Base-by-base conservation (phyloP, 495 filamentous ascomycete species). In the Lophiotrema nucula region DNA sequence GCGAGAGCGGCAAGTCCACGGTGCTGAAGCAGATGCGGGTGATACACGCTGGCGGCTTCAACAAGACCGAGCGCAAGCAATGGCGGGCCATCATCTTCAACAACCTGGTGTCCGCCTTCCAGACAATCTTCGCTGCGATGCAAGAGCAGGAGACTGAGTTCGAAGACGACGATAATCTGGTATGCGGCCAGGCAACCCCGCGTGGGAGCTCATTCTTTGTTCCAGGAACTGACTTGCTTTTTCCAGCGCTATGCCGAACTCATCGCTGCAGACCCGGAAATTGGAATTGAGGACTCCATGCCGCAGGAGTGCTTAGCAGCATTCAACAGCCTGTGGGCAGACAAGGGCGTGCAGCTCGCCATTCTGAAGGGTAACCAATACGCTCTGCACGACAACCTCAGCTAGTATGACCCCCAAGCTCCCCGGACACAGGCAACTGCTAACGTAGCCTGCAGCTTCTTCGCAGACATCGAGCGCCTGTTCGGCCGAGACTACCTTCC, bases 11-110 rank as follows among this genome's bases (percentile, higher is more conserved):
- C 74, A 98, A 98, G 79, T 97, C 95, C 47, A 98, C 93, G 12
- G 97, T 98, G 69, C 81, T 98, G 54, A 98, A 98, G 79, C 93
- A 98, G 84, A 98, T 98, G 93, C 97, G 89, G 75, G 81, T 90
- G 52, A 90, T 90, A 66, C 85, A 90, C 71, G 85, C 88, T 69
- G 87, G 87, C 56, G 87, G 87, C 60, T 90, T 89, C 70, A 87
- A 83, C 49, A 83, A 84, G 72, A 84, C 87, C 67, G 87, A 90
- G 73, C 79, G 87, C 55, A 87, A 90, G 69, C 88, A 86, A 21
- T 88, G 88, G 85, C 93, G 95, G 72, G 91, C 95, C 74, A 95
- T 96, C 74, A 96, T 97, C 76, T 96, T 96, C 82, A 95, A 90
- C 81, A 96, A 97, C 93, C 24, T 92, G 92, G 79, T 96, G 89